phyloP scores from a whole-genome alignment of 805 yeast species.

The Ogataea glucozyma region DNA sequence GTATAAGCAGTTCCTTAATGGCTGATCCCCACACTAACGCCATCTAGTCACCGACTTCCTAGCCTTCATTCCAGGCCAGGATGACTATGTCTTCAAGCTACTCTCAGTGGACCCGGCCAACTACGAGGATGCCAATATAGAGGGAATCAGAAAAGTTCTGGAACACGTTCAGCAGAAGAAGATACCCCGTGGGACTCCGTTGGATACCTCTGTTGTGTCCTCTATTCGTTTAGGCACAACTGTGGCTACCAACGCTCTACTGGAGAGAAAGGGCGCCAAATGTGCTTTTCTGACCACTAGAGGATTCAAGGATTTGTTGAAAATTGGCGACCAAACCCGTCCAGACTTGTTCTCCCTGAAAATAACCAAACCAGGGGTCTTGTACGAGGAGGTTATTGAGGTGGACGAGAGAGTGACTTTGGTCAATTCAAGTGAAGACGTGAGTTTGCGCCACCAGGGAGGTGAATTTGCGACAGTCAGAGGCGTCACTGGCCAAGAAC shows the following conservation, averaged over 20 bases:
- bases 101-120: slow-evolving; percentile 27
- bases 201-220: slow-evolving; percentile 18
- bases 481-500: slow-evolving; percentile 41
- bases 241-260: slow-evolving; percentile 26
- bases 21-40: background rate
- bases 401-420: slow-evolving; percentile 22
- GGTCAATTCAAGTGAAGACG: slow-evolving; percentile 27
- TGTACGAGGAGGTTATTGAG: slow-evolving; percentile 21
- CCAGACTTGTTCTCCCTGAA: slow-evolving; percentile 23
- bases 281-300: slow-evolving; percentile 28
- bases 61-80: slow-evolving; percentile 43
- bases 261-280: slow-evolving; percentile 23
- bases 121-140: slow-evolving; percentile 28
- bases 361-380: slow-evolving; percentile 17
- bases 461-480: no score
- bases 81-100: slow-evolving; percentile 36
- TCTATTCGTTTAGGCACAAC: slow-evolving; percentile 29
- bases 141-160: slow-evolving; percentile 25
- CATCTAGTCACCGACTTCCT: slow-evolving; percentile 42
- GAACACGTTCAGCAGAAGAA: slow-evolving; percentile 13
- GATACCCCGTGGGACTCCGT: slow-evolving; percentile 17
- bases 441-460: no score
- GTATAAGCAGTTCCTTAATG: background rate
- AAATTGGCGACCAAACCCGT: slow-evolving; percentile 34
- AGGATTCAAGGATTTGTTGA: slow-evolving; percentile 33